Evolutionary conservation across 1,284 basidiomycete species (phyloP).

Genomic region (Cryptococcus sp.): DNA sequence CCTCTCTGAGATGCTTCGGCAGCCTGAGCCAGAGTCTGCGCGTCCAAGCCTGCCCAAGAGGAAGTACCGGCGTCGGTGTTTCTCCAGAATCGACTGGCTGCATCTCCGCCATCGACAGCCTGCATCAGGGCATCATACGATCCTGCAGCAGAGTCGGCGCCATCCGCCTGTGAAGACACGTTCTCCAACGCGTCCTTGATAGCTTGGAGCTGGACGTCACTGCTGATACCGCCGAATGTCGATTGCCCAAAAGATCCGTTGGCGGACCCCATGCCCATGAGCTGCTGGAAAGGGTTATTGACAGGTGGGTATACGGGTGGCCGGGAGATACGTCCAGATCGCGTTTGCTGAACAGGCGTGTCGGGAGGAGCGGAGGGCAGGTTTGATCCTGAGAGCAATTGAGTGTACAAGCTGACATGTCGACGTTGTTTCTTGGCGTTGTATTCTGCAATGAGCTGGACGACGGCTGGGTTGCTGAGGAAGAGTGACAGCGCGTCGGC

Average conservation of each 20-base stretch:
- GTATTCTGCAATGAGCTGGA: constrained; percentile 20
- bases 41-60: constrained; percentile 11
- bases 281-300: constrained; percentile 12
- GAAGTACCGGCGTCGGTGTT: constrained; percentile 7
- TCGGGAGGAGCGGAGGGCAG: constrained; percentile 4
- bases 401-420: constrained; percentile 18
- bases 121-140: constrained; percentile 15
- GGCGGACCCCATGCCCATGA: background rate
- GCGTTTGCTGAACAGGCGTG: constrained; percentile 24
- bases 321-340: constrained; percentile 26
- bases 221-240: background rate
- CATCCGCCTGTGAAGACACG: constrained; percentile 6
- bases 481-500: constrained; percentile 16
- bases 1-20: constrained; percentile 10
- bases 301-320: constrained; percentile 17
- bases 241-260: background rate
- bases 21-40: constrained; percentile 21
- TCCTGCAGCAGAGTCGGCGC: background rate
- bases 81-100: constrained; percentile 11
- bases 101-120: constrained; percentile 9
- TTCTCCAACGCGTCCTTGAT: constrained; percentile 25
- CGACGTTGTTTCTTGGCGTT: constrained; percentile 16
- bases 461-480: constrained; percentile 15
- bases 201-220: constrained; percentile 16
- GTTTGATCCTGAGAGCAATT: constrained; percentile 11